Evolutionary conservation across 495 filamentous ascomycete genomes (phyloP).

Genomic region (Xylaria cubensis): DNA sequence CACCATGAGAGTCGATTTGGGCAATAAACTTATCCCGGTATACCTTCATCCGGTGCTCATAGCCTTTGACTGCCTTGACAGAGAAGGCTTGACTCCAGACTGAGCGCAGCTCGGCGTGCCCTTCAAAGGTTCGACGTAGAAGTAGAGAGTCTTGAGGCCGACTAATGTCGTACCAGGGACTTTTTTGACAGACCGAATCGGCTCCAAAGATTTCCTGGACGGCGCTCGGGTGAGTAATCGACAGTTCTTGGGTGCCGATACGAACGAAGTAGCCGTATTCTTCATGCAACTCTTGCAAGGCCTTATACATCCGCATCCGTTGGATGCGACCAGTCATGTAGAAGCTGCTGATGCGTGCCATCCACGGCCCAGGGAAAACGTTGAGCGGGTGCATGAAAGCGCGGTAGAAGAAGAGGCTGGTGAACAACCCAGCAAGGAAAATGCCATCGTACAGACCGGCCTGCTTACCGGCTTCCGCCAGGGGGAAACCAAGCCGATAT

Average conservation of each 20-base stretch:
- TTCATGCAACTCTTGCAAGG: slow-evolving; percentile 4
- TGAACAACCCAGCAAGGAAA: background rate
- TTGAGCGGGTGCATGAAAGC: slow-evolving; percentile 9
- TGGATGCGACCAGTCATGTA: background rate
- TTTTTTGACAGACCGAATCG: background rate
- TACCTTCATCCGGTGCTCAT: background rate
- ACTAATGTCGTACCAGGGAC: slow-evolving; percentile 2
- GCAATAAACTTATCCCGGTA: background rate
- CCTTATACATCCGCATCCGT: slow-evolving; percentile 5
- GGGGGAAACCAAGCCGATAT: background rate
- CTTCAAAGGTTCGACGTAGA: background rate
- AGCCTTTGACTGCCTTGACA: slow-evolving; percentile 3
- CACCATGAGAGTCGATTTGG: background rate
- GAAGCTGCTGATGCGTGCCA: slow-evolving; percentile 6
- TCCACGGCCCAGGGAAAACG: background rate
- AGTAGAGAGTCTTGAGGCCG: slow-evolving; percentile 8
- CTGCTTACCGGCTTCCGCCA: background rate
- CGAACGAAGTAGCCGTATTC: slow-evolving; percentile 8
- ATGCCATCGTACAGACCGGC: slow-evolving; percentile 1
- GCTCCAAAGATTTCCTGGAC: background rate
- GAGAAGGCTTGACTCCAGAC: slow-evolving; percentile 5
- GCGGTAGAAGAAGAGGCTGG: slow-evolving; percentile 2
- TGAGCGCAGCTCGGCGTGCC: background rate
- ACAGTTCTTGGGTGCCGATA: slow-evolving; percentile 1
- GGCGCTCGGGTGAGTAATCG: background rate